phyloP scores from a whole-genome alignment of 228 moss, liverwort and hornwort genomes.

The Sphagnum fallax region DNA sequence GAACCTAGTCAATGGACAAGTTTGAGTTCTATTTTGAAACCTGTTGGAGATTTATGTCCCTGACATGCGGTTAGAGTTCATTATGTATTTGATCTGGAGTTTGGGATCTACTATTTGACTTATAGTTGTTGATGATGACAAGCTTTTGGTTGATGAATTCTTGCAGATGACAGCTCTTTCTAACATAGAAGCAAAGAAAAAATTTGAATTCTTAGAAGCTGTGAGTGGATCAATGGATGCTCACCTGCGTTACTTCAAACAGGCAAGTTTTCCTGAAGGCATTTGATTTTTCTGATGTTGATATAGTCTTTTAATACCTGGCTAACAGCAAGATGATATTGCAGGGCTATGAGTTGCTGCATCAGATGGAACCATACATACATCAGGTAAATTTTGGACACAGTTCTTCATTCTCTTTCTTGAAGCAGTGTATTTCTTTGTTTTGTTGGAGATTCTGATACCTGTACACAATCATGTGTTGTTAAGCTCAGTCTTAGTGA shows the following conservation, averaged over 20 bases:
- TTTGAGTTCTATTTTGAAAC: too few relatives aligned
- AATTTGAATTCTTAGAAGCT: constrained; percentile 96
- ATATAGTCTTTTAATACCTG: not conserved
- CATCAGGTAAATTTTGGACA: constrained; percentile 44
- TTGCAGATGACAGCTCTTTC: constrained; percentile 75
- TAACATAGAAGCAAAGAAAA: constrained; percentile 95
- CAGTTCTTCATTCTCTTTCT: too few relatives aligned
- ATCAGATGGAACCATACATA: constrained; percentile 99
- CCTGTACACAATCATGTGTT: too few relatives aligned
- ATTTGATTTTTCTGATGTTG: not conserved
- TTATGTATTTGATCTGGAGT: too few relatives aligned
- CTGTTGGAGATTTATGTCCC: too few relatives aligned
- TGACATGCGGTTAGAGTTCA: too few relatives aligned
- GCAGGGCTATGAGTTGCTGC: constrained; percentile 92
- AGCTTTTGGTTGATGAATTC: not conserved
- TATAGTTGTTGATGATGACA: too few relatives aligned
- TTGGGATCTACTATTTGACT: too few relatives aligned
- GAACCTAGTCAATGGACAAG: too few relatives aligned
- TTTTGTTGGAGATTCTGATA: too few relatives aligned
- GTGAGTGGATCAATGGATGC: constrained; percentile 99
- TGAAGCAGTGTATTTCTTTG: too few relatives aligned
- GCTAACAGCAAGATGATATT: constrained; percentile 1
- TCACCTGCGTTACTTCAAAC: constrained; percentile 97
- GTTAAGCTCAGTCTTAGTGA: too few relatives aligned
- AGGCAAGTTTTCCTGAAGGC: constrained; percentile 17